phyloP scores from a whole-genome alignment of 164 flowering plant genomes.

The Akebia trifoliata region DNA sequence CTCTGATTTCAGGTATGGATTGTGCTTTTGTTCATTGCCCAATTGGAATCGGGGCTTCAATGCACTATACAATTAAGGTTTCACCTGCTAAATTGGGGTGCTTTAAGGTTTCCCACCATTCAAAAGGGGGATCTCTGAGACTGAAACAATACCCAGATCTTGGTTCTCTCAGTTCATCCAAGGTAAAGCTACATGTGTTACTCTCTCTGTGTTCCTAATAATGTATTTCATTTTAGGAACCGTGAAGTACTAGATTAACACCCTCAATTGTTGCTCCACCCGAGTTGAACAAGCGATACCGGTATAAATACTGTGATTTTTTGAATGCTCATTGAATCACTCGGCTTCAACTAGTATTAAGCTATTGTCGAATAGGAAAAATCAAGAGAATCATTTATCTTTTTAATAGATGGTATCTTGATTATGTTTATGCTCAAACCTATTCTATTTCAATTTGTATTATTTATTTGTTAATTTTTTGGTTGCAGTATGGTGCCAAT shows the following conservation, averaged over 20 bases:
- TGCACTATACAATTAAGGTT: not conserved
- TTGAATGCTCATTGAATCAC: no score
- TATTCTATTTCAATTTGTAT: not conserved
- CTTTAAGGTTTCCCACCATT: conserved; percentile 10
- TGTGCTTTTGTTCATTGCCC: conserved; percentile 13
- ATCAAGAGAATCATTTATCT: no score
- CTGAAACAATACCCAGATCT: conserved; percentile 14
- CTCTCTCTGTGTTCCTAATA: not conserved
- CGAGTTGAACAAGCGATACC: no score
- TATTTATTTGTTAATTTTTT: conserved; percentile 8
- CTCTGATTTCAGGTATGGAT: conserved; percentile 22
- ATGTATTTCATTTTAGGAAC: not conserved
- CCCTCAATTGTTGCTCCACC: no score
- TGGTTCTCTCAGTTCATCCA: conserved; percentile 25
- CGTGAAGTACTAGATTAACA: not conserved
- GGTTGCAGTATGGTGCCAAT: conserved; percentile 37
- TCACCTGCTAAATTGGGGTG: conserved; percentile 6
- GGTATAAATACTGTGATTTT: no score
- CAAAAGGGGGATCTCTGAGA: conserved; percentile 20
- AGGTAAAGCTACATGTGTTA: conserved; percentile 16
- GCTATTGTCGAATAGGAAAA: no score
- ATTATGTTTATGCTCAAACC: not conserved
- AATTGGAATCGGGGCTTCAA: conserved; percentile 14
- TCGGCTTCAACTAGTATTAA: no score
- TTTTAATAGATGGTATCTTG: not conserved